Evolutionary conservation across 2,329 filamentous ascomycete genomes (phyloP).

Genomic region (Colletotrichum salicis): DNA sequence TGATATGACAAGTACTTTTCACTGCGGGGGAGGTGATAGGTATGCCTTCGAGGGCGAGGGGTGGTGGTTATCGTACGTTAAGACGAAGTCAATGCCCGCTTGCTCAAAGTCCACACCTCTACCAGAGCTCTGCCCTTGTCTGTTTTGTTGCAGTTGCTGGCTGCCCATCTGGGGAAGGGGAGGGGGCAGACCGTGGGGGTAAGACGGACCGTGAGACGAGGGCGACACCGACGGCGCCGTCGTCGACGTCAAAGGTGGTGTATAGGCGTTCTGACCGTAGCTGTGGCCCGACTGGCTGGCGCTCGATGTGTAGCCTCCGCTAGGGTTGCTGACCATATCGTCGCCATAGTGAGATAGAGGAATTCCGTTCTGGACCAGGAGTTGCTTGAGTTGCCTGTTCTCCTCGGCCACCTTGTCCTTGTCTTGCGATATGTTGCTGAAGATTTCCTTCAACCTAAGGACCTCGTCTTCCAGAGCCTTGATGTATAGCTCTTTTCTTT

Average conservation of each 20-base stretch:
- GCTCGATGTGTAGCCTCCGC: slow-evolving; percentile 60
- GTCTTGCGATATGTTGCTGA: slow-evolving; percentile 77
- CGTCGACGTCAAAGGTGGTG: slow-evolving; percentile 59
- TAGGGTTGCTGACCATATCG: slow-evolving; percentile 58
- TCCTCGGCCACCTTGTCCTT: slow-evolving; percentile 81
- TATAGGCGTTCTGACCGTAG: slow-evolving; percentile 62
- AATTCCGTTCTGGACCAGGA: slow-evolving; percentile 66
- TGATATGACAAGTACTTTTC: slow-evolving; percentile 40
- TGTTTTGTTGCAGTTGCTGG: slow-evolving; percentile 44
- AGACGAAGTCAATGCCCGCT: slow-evolving; percentile 88
- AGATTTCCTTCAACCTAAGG: slow-evolving; percentile 87
- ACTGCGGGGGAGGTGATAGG: slow-evolving; percentile 71
- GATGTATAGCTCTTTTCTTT: slow-evolving; percentile 96
- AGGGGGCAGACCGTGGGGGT: slow-evolving; percentile 36
- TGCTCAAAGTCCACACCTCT: slow-evolving; percentile 78
- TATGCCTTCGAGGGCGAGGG: slow-evolving; percentile 72
- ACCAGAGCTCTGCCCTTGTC: slow-evolving; percentile 42
- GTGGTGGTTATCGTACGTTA: slow-evolving; percentile 78
- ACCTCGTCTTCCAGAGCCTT: slow-evolving; percentile 94
- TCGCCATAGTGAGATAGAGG: slow-evolving; percentile 48
- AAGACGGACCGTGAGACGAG: slow-evolving; percentile 40
- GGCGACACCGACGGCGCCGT: slow-evolving; percentile 53
- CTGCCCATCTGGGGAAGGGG: slow-evolving; percentile 40
- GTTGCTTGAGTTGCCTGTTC: slow-evolving; percentile 76
- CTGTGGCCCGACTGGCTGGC: slow-evolving; percentile 70